These are phyloP conservation scores for Eutrema japonicum DNA, from an alignment of 345 rosid species.

Conservation along the genomic window DNA sequence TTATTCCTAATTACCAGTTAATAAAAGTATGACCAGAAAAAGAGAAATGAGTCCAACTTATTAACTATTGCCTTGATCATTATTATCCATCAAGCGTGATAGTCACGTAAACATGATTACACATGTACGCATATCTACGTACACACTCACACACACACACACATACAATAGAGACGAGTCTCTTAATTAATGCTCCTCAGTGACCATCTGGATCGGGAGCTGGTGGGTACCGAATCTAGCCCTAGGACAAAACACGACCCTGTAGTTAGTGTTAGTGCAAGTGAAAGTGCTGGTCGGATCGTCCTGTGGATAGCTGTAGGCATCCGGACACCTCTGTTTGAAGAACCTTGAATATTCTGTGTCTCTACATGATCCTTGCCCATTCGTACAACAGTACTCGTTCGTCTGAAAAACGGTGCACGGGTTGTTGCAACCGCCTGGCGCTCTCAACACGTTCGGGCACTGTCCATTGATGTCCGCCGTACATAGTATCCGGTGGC, in stretches of 20 bases:
- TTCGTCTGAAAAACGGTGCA: conserved; percentile 57
- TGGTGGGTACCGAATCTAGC: conserved; percentile 17
- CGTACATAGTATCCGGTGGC: conserved; percentile 51
- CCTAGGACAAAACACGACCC: conserved; percentile 54
- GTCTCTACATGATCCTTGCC: conserved; percentile 36
- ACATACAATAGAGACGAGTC: background rate
- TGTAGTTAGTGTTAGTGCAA: conserved; percentile 47
- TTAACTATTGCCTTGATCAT: conserved; percentile 37
- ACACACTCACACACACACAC: background rate
- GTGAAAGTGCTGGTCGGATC: conserved; percentile 51
- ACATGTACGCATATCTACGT: background rate
- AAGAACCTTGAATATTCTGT: conserved; percentile 44
- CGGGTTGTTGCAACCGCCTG: conserved; percentile 51
- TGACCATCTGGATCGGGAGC: conserved; percentile 42
- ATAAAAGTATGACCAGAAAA: background rate
- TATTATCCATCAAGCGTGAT: conserved; percentile 31
- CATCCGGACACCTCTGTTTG: conserved; percentile 47
- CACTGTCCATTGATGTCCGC: conserved; percentile 66
- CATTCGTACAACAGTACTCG: conserved; percentile 54
- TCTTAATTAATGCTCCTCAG: conserved; percentile 29
- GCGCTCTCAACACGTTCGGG: conserved; percentile 48
- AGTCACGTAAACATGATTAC: background rate
- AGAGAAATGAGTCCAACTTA: background rate
- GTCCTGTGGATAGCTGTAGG: conserved; percentile 51
- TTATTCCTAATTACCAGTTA: background rate